A percentile compares a stretch with the other conserved stretches of the same genome.
These are phyloP conservation scores for Colletotrichum tamarilloi DNA, from an alignment of 2,329 filamentous ascomycete species.

Conservation along the genomic window DNA sequence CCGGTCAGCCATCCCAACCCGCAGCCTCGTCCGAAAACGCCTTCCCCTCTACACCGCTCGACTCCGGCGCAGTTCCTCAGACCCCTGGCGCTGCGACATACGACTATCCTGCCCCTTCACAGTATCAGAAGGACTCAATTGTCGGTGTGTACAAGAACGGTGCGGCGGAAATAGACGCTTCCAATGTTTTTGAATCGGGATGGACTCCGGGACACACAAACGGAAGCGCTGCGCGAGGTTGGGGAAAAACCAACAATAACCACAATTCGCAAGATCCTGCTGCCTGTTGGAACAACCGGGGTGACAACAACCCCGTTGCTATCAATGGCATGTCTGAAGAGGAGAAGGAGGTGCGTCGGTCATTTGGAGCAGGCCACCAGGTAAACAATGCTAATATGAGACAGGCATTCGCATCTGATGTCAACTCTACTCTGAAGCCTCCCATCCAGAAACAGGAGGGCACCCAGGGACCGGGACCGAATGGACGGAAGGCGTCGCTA, in stretches of 20 bases:
- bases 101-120: slow-evolving; percentile 55
- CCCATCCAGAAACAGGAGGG: slow-evolving; percentile 79
- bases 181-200: slow-evolving; percentile 76
- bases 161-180: slow-evolving; percentile 61
- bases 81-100: slow-evolving; percentile 48
- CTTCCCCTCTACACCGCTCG: slow-evolving; percentile 40
- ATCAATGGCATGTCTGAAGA: slow-evolving; percentile 75
- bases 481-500: slow-evolving; percentile 84
- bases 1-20: slow-evolving; percentile 54
- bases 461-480: slow-evolving; percentile 63
- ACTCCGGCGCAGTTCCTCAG: slow-evolving; percentile 47
- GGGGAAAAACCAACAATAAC: slow-evolving; percentile 82
- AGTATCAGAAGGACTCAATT: slow-evolving; percentile 84
- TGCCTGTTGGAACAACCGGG: slow-evolving; percentile 87
- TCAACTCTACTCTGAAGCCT: slow-evolving; percentile 94
- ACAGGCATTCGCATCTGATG: slow-evolving; percentile 84
- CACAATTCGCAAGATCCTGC: slow-evolving; percentile 85
- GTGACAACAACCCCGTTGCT: slow-evolving; percentile 76
- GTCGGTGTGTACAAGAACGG: slow-evolving; percentile 73
- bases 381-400: slow-evolving; percentile 18
- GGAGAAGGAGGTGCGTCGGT: slow-evolving; percentile 66
- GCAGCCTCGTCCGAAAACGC: slow-evolving; percentile 50
- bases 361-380: background rate
- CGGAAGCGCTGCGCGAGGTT: slow-evolving; percentile 70
- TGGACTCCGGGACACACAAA: slow-evolving; percentile 85